Conservation (phyloP, 164 flowering plant species). For the Piper betle region DNA sequence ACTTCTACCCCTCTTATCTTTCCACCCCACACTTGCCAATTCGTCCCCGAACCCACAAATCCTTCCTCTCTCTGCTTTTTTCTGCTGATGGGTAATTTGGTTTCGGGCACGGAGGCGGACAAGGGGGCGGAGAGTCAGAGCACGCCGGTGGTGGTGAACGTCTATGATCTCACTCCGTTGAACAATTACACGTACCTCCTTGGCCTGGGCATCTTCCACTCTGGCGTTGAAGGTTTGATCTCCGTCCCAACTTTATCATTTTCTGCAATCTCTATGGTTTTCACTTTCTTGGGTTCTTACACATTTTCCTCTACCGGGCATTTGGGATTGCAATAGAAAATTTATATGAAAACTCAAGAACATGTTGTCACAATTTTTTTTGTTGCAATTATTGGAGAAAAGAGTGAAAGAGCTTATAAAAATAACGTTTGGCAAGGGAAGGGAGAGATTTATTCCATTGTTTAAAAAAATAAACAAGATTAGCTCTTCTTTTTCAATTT, state of each 20-base stretch:
- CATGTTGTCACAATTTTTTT: no score
- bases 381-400: no score
- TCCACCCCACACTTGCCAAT: neutral
- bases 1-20: neutral
- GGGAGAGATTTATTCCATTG: no score
- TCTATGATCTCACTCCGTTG: conserved; percentile 69
- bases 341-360: no score
- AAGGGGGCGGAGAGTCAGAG: conserved; percentile 7
- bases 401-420: no score
- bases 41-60: neutral
- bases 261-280: neutral
- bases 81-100: conserved; percentile 2
- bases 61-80: neutral
- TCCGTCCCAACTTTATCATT: no score
- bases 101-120: conserved; percentile 16
- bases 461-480: no score
- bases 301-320: no score
- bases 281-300: neutral
- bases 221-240: conserved; percentile 59
- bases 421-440: no score
- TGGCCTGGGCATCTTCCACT: conserved; percentile 67
- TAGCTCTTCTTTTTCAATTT: no score
- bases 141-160: conserved; percentile 46
- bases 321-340: no score
- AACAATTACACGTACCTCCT: conserved; percentile 50